A percentile compares a stretch with the other conserved stretches of the same genome.
These are phyloP conservation scores for Hortiboletus campestris DNA, from an alignment of 768 basidiomycete species.

Conservation along the genomic window DNA sequence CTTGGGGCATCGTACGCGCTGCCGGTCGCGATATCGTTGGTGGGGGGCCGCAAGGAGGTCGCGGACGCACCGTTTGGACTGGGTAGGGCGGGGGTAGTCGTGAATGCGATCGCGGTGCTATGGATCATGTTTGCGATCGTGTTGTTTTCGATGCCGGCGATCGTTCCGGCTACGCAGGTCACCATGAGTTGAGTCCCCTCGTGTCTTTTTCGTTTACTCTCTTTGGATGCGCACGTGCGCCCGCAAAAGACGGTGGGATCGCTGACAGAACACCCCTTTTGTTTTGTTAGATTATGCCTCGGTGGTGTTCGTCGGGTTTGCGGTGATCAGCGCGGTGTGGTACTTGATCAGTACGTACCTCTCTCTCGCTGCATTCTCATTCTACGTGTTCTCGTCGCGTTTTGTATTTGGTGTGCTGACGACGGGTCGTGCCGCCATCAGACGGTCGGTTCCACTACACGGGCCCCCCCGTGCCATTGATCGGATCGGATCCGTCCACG, in stretches of 20 bases:
- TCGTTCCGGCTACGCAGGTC: constrained; percentile 49
- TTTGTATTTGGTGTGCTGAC: neutral
- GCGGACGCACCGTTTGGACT: constrained; percentile 50
- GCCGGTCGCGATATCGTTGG: constrained; percentile 55
- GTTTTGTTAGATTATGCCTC: constrained; percentile 55
- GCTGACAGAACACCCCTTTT: neutral
- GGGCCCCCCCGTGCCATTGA: constrained; percentile 40
- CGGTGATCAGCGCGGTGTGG: constrained; percentile 55
- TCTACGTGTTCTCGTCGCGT: neutral
- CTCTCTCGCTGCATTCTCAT: too few relatives aligned
- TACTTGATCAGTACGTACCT: constrained; percentile 51
- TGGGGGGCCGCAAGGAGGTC: constrained; percentile 43
- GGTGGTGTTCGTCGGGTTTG: constrained; percentile 66
- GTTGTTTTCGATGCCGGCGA: constrained; percentile 67
- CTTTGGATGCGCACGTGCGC: too few relatives aligned
- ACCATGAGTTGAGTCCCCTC: constrained; percentile 43
- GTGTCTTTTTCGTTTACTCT: too few relatives aligned
- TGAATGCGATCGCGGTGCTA: constrained; percentile 53
- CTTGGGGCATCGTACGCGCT: constrained; percentile 63
- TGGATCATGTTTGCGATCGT: constrained; percentile 64
- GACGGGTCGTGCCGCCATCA: constrained; percentile 10
- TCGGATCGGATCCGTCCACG: constrained; percentile 2
- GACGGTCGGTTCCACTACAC: constrained; percentile 44
- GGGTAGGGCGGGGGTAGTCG: constrained; percentile 42
- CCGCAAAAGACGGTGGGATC: too few relatives aligned